Evolutionary conservation across 768 basidiomycete genomes (phyloP).

Genomic region (Mycena amicta): DNA sequence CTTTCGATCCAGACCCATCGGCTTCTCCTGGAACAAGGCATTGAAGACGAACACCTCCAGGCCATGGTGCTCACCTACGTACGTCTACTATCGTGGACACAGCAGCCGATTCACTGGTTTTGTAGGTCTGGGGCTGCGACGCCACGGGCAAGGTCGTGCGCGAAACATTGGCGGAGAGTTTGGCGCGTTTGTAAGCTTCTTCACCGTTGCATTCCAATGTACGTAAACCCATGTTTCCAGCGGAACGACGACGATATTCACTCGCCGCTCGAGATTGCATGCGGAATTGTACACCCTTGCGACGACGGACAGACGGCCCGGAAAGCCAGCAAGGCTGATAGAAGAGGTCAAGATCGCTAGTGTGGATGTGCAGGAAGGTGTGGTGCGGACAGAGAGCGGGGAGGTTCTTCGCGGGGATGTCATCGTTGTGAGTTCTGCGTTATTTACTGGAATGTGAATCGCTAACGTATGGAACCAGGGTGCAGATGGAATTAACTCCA

Average conservation of each 20-base stretch:
- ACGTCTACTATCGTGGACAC: too few species aligned
- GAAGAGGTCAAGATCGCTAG: slow-evolving; percentile 16
- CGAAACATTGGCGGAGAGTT: slow-evolving; percentile 5
- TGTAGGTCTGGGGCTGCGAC: slow-evolving; percentile 13
- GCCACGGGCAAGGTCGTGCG: slow-evolving; percentile 3
- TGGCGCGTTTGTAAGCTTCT: slow-evolving; percentile 10
- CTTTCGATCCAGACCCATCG: slow-evolving; percentile 7
- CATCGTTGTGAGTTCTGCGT: slow-evolving; percentile 15
- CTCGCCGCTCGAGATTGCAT: slow-evolving; percentile 18
- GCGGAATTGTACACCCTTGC: slow-evolving; percentile 12
- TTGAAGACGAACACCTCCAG: slow-evolving; percentile 13
- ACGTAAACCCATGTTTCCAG: too few species aligned
- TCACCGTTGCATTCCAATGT: not conserved
- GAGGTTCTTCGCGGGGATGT: slow-evolving; percentile 13
- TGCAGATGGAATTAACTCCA: slow-evolving; percentile 22
- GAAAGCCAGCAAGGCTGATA: slow-evolving; percentile 18
- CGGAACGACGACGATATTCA: slow-evolving; percentile 16
- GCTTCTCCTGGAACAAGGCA: slow-evolving; percentile 12
- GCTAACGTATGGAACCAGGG: slow-evolving; percentile 7
- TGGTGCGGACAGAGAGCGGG: slow-evolving; percentile 13
- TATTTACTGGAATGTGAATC: not conserved
- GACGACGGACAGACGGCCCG: slow-evolving; percentile 4
- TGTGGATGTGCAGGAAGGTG: slow-evolving; percentile 7
- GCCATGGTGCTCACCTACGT: slow-evolving; percentile 14
- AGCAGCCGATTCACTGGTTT: too few species aligned